Percentiles rank a stretch among this genome's conserved stretches.
phyloP scores from a whole-genome alignment of 116 monocot species.

The Trichopus zeylanicus region DNA sequence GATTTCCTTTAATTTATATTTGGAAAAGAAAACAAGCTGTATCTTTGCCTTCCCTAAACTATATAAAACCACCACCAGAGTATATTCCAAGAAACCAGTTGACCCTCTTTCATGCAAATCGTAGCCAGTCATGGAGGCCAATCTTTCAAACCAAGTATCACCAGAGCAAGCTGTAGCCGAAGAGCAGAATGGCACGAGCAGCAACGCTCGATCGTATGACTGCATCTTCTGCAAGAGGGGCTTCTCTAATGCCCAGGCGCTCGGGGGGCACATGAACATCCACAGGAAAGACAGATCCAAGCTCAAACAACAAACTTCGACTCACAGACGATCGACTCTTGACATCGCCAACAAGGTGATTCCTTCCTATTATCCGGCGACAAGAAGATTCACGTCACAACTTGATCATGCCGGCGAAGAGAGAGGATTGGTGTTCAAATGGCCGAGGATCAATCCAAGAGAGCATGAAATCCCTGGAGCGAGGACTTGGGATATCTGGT shows the following conservation, averaged over 20 bases:
- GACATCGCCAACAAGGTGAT: neutral
- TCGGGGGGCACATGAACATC: conserved; percentile 14
- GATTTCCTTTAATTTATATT: no score
- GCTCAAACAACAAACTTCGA: neutral
- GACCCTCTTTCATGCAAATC: no score
- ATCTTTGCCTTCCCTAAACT: no score
- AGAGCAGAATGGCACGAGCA: neutral
- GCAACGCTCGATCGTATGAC: neutral
- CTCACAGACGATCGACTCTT: neutral
- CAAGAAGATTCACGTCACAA: neutral
- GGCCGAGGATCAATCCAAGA: neutral
- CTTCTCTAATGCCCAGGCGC: conserved; percentile 3
- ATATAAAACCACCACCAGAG: no score
- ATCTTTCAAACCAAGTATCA: neutral
- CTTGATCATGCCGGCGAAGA: neutral
- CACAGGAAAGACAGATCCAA: conserved; percentile 4
- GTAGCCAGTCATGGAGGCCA: neutral
- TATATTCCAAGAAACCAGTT: no score
- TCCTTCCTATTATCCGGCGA: neutral
- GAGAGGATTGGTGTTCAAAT: neutral
- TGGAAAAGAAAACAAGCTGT: no score
- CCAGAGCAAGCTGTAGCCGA: neutral
- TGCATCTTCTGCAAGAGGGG: conserved; percentile 13
- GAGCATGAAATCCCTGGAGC: neutral
- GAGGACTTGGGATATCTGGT: no score